Conservation (phyloP, 768 basidiomycete genomes). For the Gyrodon lividus region DNA sequence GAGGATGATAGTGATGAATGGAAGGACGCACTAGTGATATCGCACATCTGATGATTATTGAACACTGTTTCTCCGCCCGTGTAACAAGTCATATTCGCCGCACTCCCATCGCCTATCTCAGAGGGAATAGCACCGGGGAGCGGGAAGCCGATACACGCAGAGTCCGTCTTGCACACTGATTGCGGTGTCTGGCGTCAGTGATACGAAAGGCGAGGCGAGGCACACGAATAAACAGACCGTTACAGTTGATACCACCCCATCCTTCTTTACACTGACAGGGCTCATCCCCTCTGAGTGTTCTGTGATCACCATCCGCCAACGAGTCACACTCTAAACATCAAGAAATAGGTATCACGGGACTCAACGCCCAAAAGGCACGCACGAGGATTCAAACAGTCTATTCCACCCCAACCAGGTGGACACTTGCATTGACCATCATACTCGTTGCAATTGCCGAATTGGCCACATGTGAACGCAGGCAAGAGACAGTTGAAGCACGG, state of each 20-base stretch:
- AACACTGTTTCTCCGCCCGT: slow-evolving; percentile 91
- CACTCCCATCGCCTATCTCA: slow-evolving; percentile 39
- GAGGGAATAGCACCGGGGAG: slow-evolving; percentile 45
- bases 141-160: slow-evolving; percentile 79
- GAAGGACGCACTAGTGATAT: slow-evolving; percentile 83
- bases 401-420: slow-evolving; percentile 95
- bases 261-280: slow-evolving; percentile 90
- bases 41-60: slow-evolving; percentile 95
- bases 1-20: background rate
- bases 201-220: background rate
- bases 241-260: slow-evolving; percentile 97
- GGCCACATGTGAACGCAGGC: slow-evolving; percentile 88
- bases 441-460: slow-evolving; percentile 86
- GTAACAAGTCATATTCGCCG: slow-evolving; percentile 87
- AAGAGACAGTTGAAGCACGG: slow-evolving; percentile 97
- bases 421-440: slow-evolving; percentile 97
- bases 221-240: slow-evolving; percentile 55
- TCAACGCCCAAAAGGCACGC: slow-evolving; percentile 33
- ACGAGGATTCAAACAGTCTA: slow-evolving; percentile 93
- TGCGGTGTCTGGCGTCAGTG: background rate
- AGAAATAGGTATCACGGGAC: background rate
- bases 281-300: slow-evolving; percentile 75
- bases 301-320: slow-evolving; percentile 83
- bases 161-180: slow-evolving; percentile 82
- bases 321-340: slow-evolving; percentile 81